Evolutionary conservation across 495 filamentous ascomycete genomes (phyloP).

Genomic region (Sabuloglossum arenarium): DNA sequence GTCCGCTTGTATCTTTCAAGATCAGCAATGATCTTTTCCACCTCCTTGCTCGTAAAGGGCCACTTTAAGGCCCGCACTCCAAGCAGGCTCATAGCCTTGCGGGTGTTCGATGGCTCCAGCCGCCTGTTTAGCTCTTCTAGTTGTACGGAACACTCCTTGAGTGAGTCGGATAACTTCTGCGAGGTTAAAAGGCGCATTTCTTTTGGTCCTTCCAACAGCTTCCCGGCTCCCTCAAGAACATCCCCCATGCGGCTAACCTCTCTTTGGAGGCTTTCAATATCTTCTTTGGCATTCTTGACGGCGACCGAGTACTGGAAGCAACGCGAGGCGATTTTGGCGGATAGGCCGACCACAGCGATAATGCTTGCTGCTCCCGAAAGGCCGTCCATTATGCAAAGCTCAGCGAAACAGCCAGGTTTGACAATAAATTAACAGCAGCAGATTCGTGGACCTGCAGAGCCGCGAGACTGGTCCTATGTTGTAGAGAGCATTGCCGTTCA

Average conservation of each 20-base stretch:
- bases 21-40: conserved; percentile 17
- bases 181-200: conserved; percentile 5
- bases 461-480: not conserved
- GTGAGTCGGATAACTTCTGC: conserved; percentile 3
- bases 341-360: not conserved
- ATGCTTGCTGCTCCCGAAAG: not conserved
- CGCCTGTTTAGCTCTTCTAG: not conserved
- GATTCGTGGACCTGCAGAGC: not conserved
- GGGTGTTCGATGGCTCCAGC: conserved; percentile 14
- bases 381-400: not conserved
- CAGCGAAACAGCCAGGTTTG: not conserved
- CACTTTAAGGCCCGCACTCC: conserved; percentile 11
- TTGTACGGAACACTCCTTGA: not conserved
- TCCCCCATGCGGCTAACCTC: conserved; percentile 6
- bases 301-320: conserved; percentile 10
- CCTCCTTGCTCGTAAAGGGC: conserved; percentile 17
- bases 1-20: conserved; percentile 18
- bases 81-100: conserved; percentile 12
- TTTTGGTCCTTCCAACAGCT: conserved; percentile 6
- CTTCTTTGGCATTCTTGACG: conserved; percentile 8
- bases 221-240: conserved; percentile 4
- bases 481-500: not conserved
- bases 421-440: not conserved
- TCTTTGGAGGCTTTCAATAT: conserved; percentile 8
- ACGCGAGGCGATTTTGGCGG: not conserved